Base-by-base conservation (phyloP, 345 rosid species). In the Gossypium australe region DNA sequence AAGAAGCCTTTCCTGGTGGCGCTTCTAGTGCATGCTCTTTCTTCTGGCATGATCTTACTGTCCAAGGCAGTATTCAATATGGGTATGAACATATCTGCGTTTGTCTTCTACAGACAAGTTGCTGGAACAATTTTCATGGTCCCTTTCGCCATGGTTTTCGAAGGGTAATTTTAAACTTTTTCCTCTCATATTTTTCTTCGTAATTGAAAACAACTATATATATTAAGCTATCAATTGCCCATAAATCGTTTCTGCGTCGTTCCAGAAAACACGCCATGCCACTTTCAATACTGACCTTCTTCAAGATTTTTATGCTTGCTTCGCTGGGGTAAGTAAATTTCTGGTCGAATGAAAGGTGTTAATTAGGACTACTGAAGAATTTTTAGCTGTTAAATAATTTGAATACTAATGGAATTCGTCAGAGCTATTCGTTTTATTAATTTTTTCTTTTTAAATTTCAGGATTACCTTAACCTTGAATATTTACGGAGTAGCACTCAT, bases 81-180 rank as follows among this genome's bases (percentile, higher is more conserved):
- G 27, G 83, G 83, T 1, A 72, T 80, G 80, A 80, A 55, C 60
- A 69, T 53, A 11, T 80, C 20, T 68, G 75, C 77, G 25, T 80
- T 80, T 29, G 20, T 73, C 58, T 80, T 80, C 72, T 77, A 80
- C 51, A 64, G 78, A 53, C 83, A 80, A 56, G 11, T 63, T 17
- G 22, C 67, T 22, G 83, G 80, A 38, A 56, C 78, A 25, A 25
- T 80, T 25, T 53, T 73, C 75, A 67, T 77, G 44, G 17, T 68
- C 24, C 80, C 80, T 27, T 34, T 74, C 13, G 66, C 77, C 20
- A 68, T 67, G 34, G 22, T 76, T 45, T 63, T 73, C 20, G 80
- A 57, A 22, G 29, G 62, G 62, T 57, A 22, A 22, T 20, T 34
- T 34, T 34, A 34, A 34, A 34, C 7, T 34, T 34, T 34, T 34